Percentiles rank a stretch among this genome's conserved stretches.
phyloP scores from a whole-genome alignment of 371 early-diverging fungal genomes.

The Syncephalastrum contaminatum region DNA sequence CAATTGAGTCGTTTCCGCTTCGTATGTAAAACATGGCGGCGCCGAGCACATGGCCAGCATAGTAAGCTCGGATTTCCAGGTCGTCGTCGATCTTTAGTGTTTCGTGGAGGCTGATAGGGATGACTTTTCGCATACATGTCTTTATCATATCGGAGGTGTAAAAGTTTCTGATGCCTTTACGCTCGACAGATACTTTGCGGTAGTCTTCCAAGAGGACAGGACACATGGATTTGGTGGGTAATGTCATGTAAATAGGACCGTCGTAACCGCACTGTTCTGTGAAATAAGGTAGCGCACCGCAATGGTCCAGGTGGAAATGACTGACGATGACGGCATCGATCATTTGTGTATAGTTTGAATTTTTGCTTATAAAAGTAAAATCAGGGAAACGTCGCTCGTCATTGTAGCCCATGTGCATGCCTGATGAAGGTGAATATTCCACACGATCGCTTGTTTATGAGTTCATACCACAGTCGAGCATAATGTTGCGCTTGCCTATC shows the following conservation, averaged over 20 bases:
- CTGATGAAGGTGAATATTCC: conserved; percentile 10
- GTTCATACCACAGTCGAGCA: conserved; percentile 91
- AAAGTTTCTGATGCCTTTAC: conserved; percentile 85
- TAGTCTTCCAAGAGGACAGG: conserved; percentile 93
- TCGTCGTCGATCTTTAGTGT: conserved; percentile 82
- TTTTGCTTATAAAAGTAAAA: conserved; percentile 90
- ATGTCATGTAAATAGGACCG: conserved; percentile 97
- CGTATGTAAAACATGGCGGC: conserved; percentile 96
- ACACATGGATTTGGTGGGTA: conserved; percentile 94
- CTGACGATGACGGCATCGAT: conserved; percentile 92
- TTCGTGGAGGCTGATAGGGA: conserved; percentile 87
- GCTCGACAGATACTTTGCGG: conserved; percentile 84
- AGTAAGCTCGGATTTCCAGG: conserved; percentile 88
- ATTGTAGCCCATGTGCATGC: conserved; percentile 98
- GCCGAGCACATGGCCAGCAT: conserved; percentile 98
- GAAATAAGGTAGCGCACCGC: conserved; percentile 95
- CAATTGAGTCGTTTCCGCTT: conserved; percentile 78
- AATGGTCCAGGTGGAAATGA: conserved; percentile 98
- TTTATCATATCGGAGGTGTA: conserved; percentile 85
- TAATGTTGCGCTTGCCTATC: conserved; percentile 87
- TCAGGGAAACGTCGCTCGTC: conserved; percentile 98
- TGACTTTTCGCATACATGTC: conserved; percentile 90
- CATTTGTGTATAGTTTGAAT: conserved; percentile 79
- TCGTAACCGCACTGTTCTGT: conserved; percentile 94
- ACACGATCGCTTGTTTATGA: background rate